These are phyloP conservation scores for Pachysandra terminalis DNA, from an alignment of 164 flowering plant species.

Conservation along the genomic window DNA sequence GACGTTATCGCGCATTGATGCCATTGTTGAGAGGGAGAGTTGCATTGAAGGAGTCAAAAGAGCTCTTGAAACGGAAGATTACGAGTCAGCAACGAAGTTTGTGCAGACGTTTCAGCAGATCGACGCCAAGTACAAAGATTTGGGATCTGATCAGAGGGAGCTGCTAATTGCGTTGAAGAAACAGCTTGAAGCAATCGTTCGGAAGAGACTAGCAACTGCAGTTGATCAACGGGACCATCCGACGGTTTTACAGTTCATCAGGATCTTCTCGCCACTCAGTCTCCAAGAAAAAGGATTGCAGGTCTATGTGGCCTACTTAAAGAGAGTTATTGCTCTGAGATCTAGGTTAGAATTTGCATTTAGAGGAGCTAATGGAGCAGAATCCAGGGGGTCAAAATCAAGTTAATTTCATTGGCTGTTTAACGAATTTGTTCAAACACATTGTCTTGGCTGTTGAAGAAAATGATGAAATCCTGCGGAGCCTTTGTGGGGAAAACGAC, in stretches of 20 bases:
- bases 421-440: slow-evolving; percentile 65
- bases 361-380: slow-evolving; percentile 52
- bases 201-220: slow-evolving; percentile 49
- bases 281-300: slow-evolving; percentile 85
- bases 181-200: slow-evolving; percentile 71
- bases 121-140: slow-evolving; percentile 55
- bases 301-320: slow-evolving; percentile 72
- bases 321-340: slow-evolving; percentile 69
- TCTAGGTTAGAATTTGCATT: slow-evolving; percentile 48
- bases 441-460: slow-evolving; percentile 83
- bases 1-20: slow-evolving; percentile 72
- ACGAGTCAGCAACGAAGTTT: slow-evolving; percentile 64
- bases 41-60: slow-evolving; percentile 72
- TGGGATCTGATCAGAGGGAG: slow-evolving; percentile 68
- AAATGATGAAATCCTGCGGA: slow-evolving; percentile 47
- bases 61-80: slow-evolving; percentile 66
- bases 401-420: slow-evolving; percentile 67
- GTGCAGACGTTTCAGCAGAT: slow-evolving; percentile 64
- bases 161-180: slow-evolving; percentile 60
- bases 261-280: slow-evolving; percentile 53
- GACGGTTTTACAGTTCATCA: slow-evolving; percentile 53
- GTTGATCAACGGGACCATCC: slow-evolving; percentile 80
- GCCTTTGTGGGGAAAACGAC: slow-evolving; percentile 71
- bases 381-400: slow-evolving; percentile 11
- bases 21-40: slow-evolving; percentile 62